Evolutionary conservation across 2,329 filamentous ascomycete genomes (phyloP), one percentile per base, ranked within the genome.

Genomic region (Alternaria viburni): DNA sequence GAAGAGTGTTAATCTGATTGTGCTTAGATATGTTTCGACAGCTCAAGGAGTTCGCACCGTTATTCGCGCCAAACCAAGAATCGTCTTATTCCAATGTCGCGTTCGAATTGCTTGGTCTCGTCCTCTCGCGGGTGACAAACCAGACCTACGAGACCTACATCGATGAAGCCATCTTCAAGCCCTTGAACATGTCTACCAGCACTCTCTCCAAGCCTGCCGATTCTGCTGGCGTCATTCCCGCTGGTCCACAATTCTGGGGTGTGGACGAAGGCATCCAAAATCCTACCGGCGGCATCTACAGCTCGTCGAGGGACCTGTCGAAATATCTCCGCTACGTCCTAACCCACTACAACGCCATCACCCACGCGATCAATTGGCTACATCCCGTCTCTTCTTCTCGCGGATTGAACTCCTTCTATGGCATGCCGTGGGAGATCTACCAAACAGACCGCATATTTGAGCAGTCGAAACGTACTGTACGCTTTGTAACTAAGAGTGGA

Each of bases 381-480:
- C 64, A 81, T 44, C 81, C 82, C 0, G 77, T 73, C 1, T 82
- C 80, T 4, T 80, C 76, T 43, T 65, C 74, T 0, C 73, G 71
- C 2, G 80, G 80, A 0, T 54, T 80, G 13, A 65, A 79, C 25
- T 78, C 73, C 0, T 83, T 81, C 60, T 84, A 83, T 59, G 83
- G 83, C 4, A 81, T 82, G 73, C 83, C 83, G 0, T 85, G 82
- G 80, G 83, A 85, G 67, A 84, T 83, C 0, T 81, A 81, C 45
- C 79, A 81, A 0, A 82, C 79, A 2, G 77, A 81, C 43, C 73
- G 73, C 6, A 76, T 83, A 15, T 70, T 84, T 1, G 54, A 66
- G 8, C 61, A 76, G 15, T 81, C 75, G 11, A 70, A 65, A 6
- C 73, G 81, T 12, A 75, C 80, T 0, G 76, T 84, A 3, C 82